Evolutionary conservation across 148 eudicot species (phyloP).

Genomic region (Mesembryanthemum crystallinum): DNA sequence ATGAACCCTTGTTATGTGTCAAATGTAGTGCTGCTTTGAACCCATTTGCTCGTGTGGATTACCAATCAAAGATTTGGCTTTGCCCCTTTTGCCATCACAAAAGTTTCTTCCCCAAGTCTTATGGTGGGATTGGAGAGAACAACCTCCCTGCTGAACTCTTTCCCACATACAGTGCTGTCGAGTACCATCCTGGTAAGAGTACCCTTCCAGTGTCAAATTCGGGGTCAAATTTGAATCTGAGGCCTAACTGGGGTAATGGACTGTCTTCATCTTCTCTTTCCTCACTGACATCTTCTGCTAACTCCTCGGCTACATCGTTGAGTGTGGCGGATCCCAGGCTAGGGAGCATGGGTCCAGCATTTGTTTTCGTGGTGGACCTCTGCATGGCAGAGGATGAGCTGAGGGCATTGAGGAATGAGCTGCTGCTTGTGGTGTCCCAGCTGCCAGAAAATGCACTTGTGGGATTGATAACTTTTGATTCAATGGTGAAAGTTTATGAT

Average conservation of each 20-base stretch:
- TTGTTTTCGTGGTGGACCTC: conserved; percentile 86
- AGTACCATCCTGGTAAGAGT: conserved; percentile 50
- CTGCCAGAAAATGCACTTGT: conserved; percentile 74
- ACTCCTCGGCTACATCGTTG: conserved; percentile 30
- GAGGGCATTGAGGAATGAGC: conserved; percentile 63
- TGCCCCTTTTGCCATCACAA: conserved; percentile 81
- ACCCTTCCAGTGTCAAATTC: conserved; percentile 1
- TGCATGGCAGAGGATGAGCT: conserved; percentile 75
- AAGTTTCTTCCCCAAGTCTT: conserved; percentile 64
- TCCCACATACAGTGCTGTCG: conserved; percentile 83
- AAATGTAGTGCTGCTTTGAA: conserved; percentile 66
- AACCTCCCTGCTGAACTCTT: conserved; percentile 93
- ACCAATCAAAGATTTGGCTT: conserved; percentile 68
- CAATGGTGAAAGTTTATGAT: conserved; percentile 82
- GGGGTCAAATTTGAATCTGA: conserved; percentile 12
- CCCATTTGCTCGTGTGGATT: conserved; percentile 93
- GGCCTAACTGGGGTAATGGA: conserved; percentile 36
- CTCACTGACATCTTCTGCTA: conserved; percentile 33
- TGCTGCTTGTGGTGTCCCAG: conserved; percentile 50
- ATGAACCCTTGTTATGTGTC: conserved; percentile 69
- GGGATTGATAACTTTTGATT: conserved; percentile 84
- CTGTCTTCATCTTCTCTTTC: conserved; percentile 36
- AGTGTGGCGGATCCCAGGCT: conserved; percentile 26
- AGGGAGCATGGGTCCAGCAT: conserved; percentile 48
- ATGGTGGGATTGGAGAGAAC: conserved; percentile 59